These are phyloP conservation scores for Cyathus striatus DNA, from an alignment of 768 basidiomycete species.

Conservation along the genomic window DNA sequence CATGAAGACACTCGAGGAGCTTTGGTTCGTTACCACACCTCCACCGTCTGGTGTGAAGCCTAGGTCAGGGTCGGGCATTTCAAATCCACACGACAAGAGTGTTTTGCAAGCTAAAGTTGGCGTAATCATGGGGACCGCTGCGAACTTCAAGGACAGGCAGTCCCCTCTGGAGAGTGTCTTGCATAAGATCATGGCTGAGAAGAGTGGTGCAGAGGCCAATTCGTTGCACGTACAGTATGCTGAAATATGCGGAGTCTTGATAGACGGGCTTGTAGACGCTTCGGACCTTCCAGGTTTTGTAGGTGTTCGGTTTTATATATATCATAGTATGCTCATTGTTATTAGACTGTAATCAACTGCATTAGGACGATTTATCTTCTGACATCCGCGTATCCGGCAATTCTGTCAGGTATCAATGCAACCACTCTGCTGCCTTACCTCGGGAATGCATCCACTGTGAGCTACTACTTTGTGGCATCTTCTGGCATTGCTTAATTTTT, in stretches of 20 bases:
- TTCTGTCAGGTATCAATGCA: conserved; percentile 82
- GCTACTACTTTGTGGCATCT: conserved; percentile 12
- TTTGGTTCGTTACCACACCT: conserved; percentile 66
- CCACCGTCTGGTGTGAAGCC: conserved; percentile 33
- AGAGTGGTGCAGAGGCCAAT: conserved; percentile 50
- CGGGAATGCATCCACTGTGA: conserved; percentile 73
- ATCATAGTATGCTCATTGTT: conserved; percentile 2
- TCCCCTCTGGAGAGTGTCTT: conserved; percentile 82
- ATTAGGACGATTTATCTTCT: conserved; percentile 83
- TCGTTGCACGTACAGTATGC: conserved; percentile 63
- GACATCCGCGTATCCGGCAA: conserved; percentile 73
- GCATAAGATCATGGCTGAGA: conserved; percentile 75
- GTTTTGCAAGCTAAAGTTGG: conserved; percentile 60
- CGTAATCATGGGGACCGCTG: conserved; percentile 82
- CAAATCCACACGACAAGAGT: conserved; percentile 42
- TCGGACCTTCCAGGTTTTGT: conserved; percentile 76
- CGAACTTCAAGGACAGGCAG: conserved; percentile 77
- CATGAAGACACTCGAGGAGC: conserved; percentile 82
- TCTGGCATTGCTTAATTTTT: conserved; percentile 1
- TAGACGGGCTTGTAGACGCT: conserved; percentile 87
- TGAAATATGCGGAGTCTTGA: conserved; percentile 80
- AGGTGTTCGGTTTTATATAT: conserved; percentile 19
- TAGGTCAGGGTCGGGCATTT: conserved; percentile 15
- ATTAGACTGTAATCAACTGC: conserved; percentile 76
- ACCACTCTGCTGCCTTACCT: conserved; percentile 87